Evolutionary conservation across 1,139 yeast species (phyloP), one percentile per base, ranked within the genome.

Genomic region (Zygosaccharomyces pseudobailii): DNA sequence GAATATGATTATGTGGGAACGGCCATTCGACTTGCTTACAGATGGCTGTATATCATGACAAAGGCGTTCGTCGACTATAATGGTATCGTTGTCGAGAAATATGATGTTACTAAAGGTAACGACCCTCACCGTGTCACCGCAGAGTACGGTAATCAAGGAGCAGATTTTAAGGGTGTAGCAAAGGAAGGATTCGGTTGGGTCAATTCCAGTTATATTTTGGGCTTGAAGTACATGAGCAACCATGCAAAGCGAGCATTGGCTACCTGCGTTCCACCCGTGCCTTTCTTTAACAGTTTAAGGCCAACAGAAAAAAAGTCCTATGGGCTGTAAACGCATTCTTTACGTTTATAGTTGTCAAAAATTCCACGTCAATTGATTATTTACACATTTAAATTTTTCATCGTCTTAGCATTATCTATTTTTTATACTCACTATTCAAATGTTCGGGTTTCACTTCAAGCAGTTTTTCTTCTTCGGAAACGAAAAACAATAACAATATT

Each of bases 141-240:
- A 0, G 98, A 92, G 66, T 92, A 92, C 67, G 98, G 98, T 21
- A 92, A 92, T 66, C 98, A 92, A 68, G 98, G 98, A 6, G 76
- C 86, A 3, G 95, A 84, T 52, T 87, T 89, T 64, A 84, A 87
- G 66, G 96, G 97, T 36, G 96, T 87, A 31, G 96, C 97, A 0
- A 84, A 87, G 10, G 97, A 94, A 70, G 98, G 98, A 1, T 87
- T 87, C 68, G 97, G 97, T 0, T 90, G 97, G 97, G 96, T 89
- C 50, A 90, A 90, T 71, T 86, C 97, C 6, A 82, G 92, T 60
- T 90, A 80, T 67, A 66, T 85, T 35, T 69, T 86, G 55, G 97
- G 97, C 0, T 71, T 89, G 53, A 75, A 85, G 10, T 79, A 80
- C 53, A 70, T 88, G 68, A 82, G 82, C 55, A 72, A 76, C 45